Conservation (phyloP, 2,329 filamentous ascomycete genomes). For the Sporothrix curviconia region DNA sequence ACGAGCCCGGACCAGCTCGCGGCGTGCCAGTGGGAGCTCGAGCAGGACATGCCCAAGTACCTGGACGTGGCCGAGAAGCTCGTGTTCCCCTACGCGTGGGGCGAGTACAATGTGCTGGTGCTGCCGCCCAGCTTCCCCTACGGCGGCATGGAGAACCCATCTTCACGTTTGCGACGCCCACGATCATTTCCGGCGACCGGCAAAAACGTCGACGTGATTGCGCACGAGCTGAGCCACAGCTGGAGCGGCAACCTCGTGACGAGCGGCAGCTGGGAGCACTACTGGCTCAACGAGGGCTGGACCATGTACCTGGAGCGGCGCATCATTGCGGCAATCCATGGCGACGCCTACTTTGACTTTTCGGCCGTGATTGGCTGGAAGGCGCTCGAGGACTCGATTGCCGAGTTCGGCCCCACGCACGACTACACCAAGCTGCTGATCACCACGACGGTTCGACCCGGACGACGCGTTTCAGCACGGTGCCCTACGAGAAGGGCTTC, state of each 20-base stretch:
- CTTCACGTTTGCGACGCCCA: conserved; percentile 92
- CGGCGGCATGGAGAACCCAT: conserved; percentile 86
- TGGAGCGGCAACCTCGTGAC: conserved; percentile 88
- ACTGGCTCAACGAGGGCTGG: conserved; percentile 76
- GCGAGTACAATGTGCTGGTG: conserved; percentile 87
- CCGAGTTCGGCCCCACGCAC: conserved; percentile 72
- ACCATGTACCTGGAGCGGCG: conserved; percentile 90
- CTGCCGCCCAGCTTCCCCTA: conserved; percentile 87
- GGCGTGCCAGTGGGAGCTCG: conserved; percentile 84
- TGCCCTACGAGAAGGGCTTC: conserved; percentile 96
- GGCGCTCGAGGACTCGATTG: conserved; percentile 66
- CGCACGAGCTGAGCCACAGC: conserved; percentile 69
- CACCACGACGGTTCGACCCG: conserved; percentile 80
- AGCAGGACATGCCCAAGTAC: conserved; percentile 83
- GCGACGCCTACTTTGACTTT: conserved; percentile 82
- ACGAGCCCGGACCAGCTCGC: conserved; percentile 82
- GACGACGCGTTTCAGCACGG: conserved; percentile 89
- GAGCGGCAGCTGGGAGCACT: conserved; percentile 76
- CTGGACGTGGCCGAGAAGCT: conserved; percentile 76
- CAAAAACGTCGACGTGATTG: conserved; percentile 96
- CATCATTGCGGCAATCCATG: conserved; percentile 70
- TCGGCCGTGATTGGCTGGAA: conserved; percentile 97
- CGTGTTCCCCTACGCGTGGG: conserved; percentile 88
- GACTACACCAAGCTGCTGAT: conserved; percentile 90
- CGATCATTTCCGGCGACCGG: conserved; percentile 81